Base-by-base conservation (phyloP, 2,329 filamentous ascomycete species). In the Xylariaceae sp. region DNA sequence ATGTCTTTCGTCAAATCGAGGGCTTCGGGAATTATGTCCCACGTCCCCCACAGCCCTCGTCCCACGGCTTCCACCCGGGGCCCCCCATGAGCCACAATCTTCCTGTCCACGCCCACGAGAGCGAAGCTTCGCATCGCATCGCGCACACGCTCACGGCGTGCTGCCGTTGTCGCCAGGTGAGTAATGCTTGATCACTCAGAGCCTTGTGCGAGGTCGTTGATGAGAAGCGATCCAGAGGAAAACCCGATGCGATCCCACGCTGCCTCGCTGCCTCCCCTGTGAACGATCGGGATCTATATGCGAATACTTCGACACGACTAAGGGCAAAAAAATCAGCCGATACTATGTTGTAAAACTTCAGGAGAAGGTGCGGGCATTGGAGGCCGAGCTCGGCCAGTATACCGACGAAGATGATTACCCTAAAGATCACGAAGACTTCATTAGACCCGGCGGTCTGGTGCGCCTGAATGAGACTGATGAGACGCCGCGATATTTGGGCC, bases 331-430 rank as follows among this genome's bases (percentile, higher is more conserved):
- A 60, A 89, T 97, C 55, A 87, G 89, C 48, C 83, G 93, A 48
- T 86, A 85, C 57, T 97, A 97, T 69, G 93, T 98, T 45, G 85
- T 96, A 47, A 87, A 85, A 54, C 79, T 98, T 18, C 89, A 95
- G 63, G 87, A 94, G 52, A 88, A 82, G 59, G 89, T 95, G 32
- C 83, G 84, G 44, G 78, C 81, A 37, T 76, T 97, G 39, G 88
- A 96, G 66, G 80, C 79, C 47, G 87, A 95, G 68, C 76, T 97
- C 32, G 80, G 79, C 39, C 79, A 85, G 50, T 83, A 86, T 52
- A 89, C 90, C 45, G 82, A 86, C 50, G 86, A 90, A 39, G 86
- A 90, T 46, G 76, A 83, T 41, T 76, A 79, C 38, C 79, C 84
- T 34, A 79, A 79, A 32, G 85, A 84, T 59, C 79, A 81, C 17